Evolutionary conservation across 305 asterid genomes (phyloP).

Genomic region (Salvia sclarea): DNA sequence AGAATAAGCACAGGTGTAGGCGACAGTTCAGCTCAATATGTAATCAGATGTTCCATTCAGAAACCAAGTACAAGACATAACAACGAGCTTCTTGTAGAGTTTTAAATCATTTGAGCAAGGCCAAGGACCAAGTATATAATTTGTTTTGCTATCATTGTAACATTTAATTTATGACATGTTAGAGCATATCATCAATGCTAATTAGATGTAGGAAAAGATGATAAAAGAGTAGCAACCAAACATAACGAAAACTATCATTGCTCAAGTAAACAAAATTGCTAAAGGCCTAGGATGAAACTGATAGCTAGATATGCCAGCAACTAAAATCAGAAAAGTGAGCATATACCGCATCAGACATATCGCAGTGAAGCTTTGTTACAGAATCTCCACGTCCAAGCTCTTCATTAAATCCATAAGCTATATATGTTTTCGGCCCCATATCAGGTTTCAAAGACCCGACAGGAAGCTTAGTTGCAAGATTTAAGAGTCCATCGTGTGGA

Average conservation of each 20-base stretch:
- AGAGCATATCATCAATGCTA: not conserved
- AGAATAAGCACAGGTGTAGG: conserved; percentile 13
- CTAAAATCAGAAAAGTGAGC: conserved; percentile 9
- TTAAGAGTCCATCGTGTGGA: conserved; percentile 52
- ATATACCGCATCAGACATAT: conserved; percentile 74
- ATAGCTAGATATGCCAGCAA: not conserved
- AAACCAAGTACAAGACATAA: not conserved
- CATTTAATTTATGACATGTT: not conserved
- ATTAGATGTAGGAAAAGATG: not conserved
- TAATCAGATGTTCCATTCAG: not conserved
- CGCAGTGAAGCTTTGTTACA: conserved; percentile 74
- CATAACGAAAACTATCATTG: not conserved
- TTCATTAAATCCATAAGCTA: conserved; percentile 59
- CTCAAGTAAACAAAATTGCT: conserved; percentile 3
- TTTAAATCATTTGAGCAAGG: conserved; percentile 13
- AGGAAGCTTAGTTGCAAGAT: conserved; percentile 62
- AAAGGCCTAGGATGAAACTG: not conserved
- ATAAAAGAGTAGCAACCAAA: not conserved
- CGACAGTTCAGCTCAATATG: not conserved
- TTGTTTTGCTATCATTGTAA: conserved; percentile 4
- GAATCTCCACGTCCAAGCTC: conserved; percentile 83
- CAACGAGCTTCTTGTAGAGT: not conserved
- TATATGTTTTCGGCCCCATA: conserved; percentile 75
- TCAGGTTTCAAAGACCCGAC: conserved; percentile 50
- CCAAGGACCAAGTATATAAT: not conserved